These are phyloP conservation scores for Sporothrix humicola DNA, from an alignment of 2,329 filamentous ascomycete genomes.

Conservation along the genomic window DNA sequence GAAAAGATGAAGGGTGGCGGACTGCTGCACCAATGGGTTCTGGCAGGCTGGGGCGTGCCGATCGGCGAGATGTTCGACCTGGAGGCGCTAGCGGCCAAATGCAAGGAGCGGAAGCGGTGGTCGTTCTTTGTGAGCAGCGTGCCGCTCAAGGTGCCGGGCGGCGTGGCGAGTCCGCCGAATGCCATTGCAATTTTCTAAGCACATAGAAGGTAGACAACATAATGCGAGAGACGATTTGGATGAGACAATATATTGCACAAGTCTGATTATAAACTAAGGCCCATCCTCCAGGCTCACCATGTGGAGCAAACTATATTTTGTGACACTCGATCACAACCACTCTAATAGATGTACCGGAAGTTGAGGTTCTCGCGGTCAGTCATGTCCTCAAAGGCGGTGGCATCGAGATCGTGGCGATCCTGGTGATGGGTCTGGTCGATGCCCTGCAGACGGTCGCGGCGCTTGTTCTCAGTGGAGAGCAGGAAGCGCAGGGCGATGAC, in stretches of 20 bases:
- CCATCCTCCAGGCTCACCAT: no score
- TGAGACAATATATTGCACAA: neutral
- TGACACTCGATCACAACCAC: no score
- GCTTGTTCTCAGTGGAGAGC: conserved; percentile 50
- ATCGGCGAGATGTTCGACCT: conserved; percentile 58
- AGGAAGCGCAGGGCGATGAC: conserved; percentile 49
- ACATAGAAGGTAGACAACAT: neutral
- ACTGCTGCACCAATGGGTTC: conserved; percentile 49
- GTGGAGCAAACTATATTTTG: no score
- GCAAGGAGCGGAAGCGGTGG: conserved; percentile 45
- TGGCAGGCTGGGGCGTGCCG: conserved; percentile 58
- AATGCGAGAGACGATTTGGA: neutral
- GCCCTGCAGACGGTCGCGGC: conserved; percentile 43
- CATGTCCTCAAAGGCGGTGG: conserved; percentile 50
- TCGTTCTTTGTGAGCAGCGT: conserved; percentile 51
- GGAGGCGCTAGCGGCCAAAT: conserved; percentile 48
- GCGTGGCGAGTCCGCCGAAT: conserved; percentile 49
- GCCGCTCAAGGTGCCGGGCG: conserved; percentile 47
- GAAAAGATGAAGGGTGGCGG: conserved; percentile 40
- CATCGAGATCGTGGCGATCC: conserved; percentile 43
- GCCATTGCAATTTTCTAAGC: conserved; percentile 48
- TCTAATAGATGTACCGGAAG: conserved; percentile 50
- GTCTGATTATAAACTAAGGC: neutral
- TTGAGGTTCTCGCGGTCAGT: conserved; percentile 53
- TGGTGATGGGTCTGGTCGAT: conserved; percentile 36